These are phyloP conservation scores for Salix viminalis DNA, from an alignment of 345 rosid genomes.

Conservation along the genomic window DNA sequence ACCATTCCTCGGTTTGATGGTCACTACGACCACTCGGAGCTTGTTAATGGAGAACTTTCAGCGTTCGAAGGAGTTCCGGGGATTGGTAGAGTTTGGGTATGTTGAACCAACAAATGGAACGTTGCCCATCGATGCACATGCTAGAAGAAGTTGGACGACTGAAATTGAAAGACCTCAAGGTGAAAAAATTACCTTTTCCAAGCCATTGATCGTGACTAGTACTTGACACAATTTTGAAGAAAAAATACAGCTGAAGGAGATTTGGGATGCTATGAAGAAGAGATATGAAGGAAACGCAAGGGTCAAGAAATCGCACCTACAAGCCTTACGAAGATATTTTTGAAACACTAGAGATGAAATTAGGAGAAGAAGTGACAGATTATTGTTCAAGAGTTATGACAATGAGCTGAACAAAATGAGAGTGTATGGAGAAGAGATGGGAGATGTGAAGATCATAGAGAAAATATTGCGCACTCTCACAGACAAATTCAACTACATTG, in stretches of 20 bases:
- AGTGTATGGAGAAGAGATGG: neutral
- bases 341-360: neutral
- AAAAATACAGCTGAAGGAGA: neutral
- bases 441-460: neutral
- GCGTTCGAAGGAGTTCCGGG: neutral
- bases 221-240: neutral
- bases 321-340: neutral
- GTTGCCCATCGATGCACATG: neutral
- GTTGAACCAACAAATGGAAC: neutral
- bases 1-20: neutral
- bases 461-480: neutral
- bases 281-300: neutral
- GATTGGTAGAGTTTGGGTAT: neutral
- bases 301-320: neutral
- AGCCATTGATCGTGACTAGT: neutral
- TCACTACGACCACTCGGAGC: constrained; percentile 3
- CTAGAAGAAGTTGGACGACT: neutral
- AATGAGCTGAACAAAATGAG: no score
- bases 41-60: neutral
- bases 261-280: neutral
- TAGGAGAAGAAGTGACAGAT: neutral
- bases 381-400: no score
- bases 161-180: neutral
- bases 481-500: neutral
- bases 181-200: neutral